Percentiles rank a stretch among this genome's conserved stretches.
These are phyloP conservation scores for Aspergillus ustus DNA, from an alignment of 2,329 filamentous ascomycete species.

Conservation along the genomic window DNA sequence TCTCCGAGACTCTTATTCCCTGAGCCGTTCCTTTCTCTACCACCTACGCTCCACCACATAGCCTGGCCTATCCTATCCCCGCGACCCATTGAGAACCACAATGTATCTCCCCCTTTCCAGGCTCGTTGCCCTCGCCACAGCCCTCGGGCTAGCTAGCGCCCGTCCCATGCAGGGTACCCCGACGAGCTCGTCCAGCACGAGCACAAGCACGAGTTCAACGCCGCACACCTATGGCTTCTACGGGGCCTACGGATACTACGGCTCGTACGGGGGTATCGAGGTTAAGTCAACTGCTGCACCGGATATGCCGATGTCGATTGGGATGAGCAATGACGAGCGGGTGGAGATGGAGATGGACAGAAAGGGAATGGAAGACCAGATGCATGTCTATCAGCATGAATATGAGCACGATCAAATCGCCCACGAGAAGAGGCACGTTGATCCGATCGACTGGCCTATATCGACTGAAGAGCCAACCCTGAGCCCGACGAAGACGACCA, in stretches of 20 bases:
- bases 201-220: too few relatives aligned
- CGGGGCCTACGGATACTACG: too few relatives aligned
- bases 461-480: neutral
- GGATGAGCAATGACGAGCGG: too few relatives aligned
- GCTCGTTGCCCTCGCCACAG: constrained; percentile 18
- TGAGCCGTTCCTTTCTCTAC: too few relatives aligned
- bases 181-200: neutral
- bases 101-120: constrained; percentile 14
- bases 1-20: neutral
- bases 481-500: neutral
- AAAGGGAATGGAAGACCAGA: neutral
- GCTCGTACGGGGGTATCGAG: too few relatives aligned
- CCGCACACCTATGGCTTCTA: too few relatives aligned
- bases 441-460: neutral
- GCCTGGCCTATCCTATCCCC: neutral
- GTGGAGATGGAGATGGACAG: neutral
- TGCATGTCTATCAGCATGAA: neutral
- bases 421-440: neutral
- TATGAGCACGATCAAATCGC: neutral
- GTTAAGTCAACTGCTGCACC: too few relatives aligned
- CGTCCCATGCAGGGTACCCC: constrained; percentile 13
- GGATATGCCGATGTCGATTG: too few relatives aligned
- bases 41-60: neutral
- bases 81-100: neutral
- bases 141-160: constrained; percentile 18